These are phyloP conservation scores for Clavaria fumosa DNA, from an alignment of 768 basidiomycete species.

Conservation along the genomic window DNA sequence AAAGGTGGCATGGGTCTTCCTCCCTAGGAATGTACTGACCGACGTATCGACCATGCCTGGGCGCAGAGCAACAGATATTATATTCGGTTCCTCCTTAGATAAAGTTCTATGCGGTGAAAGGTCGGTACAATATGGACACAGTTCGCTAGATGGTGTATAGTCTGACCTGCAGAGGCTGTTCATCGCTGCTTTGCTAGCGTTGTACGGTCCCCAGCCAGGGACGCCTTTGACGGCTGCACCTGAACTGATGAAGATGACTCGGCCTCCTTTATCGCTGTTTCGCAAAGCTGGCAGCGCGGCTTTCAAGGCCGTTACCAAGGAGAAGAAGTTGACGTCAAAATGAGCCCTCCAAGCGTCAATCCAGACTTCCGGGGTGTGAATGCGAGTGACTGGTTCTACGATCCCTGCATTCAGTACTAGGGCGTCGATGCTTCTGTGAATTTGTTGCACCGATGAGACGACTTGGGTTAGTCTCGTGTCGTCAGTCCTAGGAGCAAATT, in stretches of 20 bases:
- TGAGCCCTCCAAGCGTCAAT: constrained; percentile 43
- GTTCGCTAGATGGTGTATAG: constrained; percentile 7
- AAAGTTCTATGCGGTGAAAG: constrained; percentile 41
- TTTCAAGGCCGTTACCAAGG: constrained; percentile 55
- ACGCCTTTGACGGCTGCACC: constrained; percentile 61
- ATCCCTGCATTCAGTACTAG: constrained; percentile 78
- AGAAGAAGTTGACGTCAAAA: constrained; percentile 85
- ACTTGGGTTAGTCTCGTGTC: constrained; percentile 38
- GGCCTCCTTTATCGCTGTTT: constrained; percentile 38
- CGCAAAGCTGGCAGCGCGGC: constrained; percentile 56
- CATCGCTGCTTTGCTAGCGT: constrained; percentile 77
- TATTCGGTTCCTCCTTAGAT: constrained; percentile 65
- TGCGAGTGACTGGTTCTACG: constrained; percentile 51
- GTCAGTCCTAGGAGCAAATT: constrained; percentile 32
- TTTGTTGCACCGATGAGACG: constrained; percentile 34
- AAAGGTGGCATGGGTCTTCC: constrained; percentile 4
- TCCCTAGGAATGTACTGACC: constrained; percentile 26
- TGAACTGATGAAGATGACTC: constrained; percentile 72
- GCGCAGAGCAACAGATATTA: constrained; percentile 62
- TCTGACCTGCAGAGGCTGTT: constrained; percentile 68
- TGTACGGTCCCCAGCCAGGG: constrained; percentile 70
- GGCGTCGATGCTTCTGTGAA: constrained; percentile 53
- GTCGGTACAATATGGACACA: not conserved
- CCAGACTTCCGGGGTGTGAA: constrained; percentile 28
- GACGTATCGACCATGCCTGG: constrained; percentile 81